Conservation (phyloP, 192 early-diverging fungal species). For the Lunasporangiospora selenospora region DNA sequence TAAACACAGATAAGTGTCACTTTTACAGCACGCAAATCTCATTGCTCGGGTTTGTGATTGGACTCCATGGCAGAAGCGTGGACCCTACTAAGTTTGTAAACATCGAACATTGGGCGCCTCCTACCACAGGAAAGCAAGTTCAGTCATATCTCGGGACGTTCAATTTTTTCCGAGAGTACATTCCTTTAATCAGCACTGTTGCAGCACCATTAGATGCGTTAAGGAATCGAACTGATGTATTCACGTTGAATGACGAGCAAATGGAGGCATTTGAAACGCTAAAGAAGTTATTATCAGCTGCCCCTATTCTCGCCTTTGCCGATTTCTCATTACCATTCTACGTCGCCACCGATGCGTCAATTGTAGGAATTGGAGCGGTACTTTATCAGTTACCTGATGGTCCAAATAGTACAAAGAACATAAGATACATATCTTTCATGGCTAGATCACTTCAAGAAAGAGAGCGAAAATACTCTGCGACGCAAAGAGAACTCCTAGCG, state of each 20-base stretch:
- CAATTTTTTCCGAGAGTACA: conserved; percentile 28
- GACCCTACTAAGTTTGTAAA: conserved; percentile 29
- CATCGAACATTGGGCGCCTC: conserved; percentile 14
- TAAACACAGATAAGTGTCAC: conserved; percentile 1
- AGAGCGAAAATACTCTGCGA: conserved; percentile 37
- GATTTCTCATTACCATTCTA: conserved; percentile 19
- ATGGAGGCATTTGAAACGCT: not conserved
- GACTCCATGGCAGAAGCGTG: conserved; percentile 3
- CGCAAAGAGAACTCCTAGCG: conserved; percentile 33
- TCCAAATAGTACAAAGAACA: conserved; percentile 14
- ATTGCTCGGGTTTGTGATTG: conserved; percentile 13
- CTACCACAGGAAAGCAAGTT: conserved; percentile 28
- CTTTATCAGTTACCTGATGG: conserved; percentile 16
- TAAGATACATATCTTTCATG: conserved; percentile 38
- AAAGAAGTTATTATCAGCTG: not conserved
- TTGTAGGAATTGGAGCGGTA: conserved; percentile 39
- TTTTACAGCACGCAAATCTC: conserved; percentile 4
- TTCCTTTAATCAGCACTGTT: conserved; percentile 10
- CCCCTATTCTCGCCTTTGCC: conserved; percentile 17
- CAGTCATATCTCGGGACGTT: conserved; percentile 23
- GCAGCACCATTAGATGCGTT: conserved; percentile 28
- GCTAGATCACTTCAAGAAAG: conserved; percentile 22
- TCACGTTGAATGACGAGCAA: not conserved
- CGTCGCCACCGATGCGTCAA: conserved; percentile 44
- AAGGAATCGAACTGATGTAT: conserved; percentile 5